phyloP scores from a whole-genome alignment of 768 basidiomycete genomes.

The Rhizopogon vesiculosus region DNA sequence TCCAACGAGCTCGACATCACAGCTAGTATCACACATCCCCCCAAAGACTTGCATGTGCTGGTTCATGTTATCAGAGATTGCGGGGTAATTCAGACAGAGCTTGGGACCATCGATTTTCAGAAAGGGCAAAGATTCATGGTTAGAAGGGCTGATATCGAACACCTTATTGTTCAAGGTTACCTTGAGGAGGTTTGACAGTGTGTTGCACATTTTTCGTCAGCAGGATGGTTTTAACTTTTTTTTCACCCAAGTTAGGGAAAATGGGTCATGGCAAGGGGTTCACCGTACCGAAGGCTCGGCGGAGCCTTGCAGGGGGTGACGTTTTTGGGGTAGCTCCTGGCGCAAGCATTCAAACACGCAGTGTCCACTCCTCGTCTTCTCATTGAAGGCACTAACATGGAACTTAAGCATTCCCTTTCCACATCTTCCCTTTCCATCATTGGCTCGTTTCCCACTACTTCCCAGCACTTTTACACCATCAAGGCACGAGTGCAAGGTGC shows the following conservation, averaged over 20 bases:
- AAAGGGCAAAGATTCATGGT: constrained; percentile 91
- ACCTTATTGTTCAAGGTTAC: constrained; percentile 90
- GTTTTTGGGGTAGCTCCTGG: no score
- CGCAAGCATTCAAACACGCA: no score
- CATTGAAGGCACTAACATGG: no score
- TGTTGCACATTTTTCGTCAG: constrained; percentile 3
- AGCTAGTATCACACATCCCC: constrained; percentile 75
- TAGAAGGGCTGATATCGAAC: constrained; percentile 84
- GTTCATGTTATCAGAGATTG: constrained; percentile 87
- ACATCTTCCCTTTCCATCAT: no score
- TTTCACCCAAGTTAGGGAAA: background rate
- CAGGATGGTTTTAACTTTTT: background rate
- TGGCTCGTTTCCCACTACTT: no score
- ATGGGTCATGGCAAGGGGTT: no score
- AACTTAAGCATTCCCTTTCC: no score
- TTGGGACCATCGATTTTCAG: constrained; percentile 85
- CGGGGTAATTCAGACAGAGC: constrained; percentile 88
- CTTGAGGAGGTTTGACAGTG: constrained; percentile 70
- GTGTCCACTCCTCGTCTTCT: no score
- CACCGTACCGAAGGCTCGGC: no score
- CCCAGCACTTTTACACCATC: no score
- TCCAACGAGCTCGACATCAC: constrained; percentile 86
- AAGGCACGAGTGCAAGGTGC: no score
- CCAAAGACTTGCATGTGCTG: constrained; percentile 84
- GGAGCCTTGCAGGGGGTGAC: no score